Evolutionary conservation across 768 basidiomycete genomes (phyloP).

Genomic region (Phaeotremella skinneri): DNA sequence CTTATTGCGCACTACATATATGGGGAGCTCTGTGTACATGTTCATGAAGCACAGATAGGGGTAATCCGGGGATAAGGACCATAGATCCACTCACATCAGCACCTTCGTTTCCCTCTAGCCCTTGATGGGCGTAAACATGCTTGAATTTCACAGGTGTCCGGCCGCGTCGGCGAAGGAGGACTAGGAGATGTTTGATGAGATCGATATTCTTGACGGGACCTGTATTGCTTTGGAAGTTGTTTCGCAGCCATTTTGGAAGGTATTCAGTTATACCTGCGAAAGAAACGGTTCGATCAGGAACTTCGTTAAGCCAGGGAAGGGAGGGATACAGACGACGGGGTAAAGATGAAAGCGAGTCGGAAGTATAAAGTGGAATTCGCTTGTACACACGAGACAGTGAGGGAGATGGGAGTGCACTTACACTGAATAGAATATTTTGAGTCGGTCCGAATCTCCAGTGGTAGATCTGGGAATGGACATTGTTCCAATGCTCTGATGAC

Average conservation of each 20-base stretch:
- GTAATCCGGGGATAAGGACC: not conserved
- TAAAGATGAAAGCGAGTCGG: not conserved
- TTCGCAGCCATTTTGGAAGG: constrained; percentile 66
- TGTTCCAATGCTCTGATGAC: constrained; percentile 78
- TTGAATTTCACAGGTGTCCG: constrained; percentile 58
- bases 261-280: constrained; percentile 65
- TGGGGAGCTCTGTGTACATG: too few relatives aligned
- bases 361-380: constrained; percentile 15
- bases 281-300: not conserved
- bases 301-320: not conserved
- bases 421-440: constrained; percentile 80
- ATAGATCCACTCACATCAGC: constrained; percentile 60
- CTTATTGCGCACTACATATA: not conserved
- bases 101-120: constrained; percentile 77
- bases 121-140: constrained; percentile 76
- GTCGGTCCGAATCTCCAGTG: constrained; percentile 77
- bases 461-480: constrained; percentile 58
- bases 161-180: constrained; percentile 61
- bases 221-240: constrained; percentile 51
- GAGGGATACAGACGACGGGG: too few relatives aligned
- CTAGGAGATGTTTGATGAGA: constrained; percentile 68
- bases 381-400: too few relatives aligned
- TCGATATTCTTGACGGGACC: constrained; percentile 67
- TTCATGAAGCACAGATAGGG: not conserved
- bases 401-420: constrained; percentile 45